Evolutionary conservation across 257 asterid species (phyloP), one percentile per base, ranked within the genome.

Genomic region (Jaltomata sinuosa): DNA sequence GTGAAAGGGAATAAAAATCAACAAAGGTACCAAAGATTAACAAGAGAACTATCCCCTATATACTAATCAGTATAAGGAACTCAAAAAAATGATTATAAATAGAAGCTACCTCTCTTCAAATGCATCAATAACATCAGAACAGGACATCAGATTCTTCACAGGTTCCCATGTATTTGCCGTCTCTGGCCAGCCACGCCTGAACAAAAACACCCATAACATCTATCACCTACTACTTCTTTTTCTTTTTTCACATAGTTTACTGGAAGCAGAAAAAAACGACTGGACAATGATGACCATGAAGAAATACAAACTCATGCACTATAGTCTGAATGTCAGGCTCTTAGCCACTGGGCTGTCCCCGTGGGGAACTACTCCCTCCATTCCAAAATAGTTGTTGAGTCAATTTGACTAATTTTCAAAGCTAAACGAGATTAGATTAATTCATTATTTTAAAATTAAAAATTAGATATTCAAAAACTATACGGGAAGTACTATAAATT

Each of bases 121-220:
- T 42, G 93, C 90, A 67, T 94, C 98, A 53, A 96, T 88, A 61
- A 94, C 67, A 91, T 94, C 97, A 0, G 91, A 88, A 85, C 91
- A 88, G 68, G 92, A 93, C 88, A 84, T 21, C 85, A 96, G 86
- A 88, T 96, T 94, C 61, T 88, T 92, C 83, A 90, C 80, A 19
- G 99, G 99, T 91, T 96, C 99, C 99, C 99, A 96, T 5, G 99
- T 96, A 82, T 96, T 96, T 5, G 87, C 94, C 0, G 93, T 90
- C 90, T 96, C 99, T 6, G 98, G 89, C 98, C 98, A 96, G 83
- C 94, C 98, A 78, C 97, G 94, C 99, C 99, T 96, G 87, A 67
- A 52, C 85, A 85, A 88, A 52, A 74, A 85, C 55, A 72, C 84
- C 55, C 68, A 62, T 74, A 38, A 85, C 57, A 79, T 68, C 61